Evolutionary conservation across 108 stramenopile species (phyloP).

Genomic region (Aurantiochytrium sp.): DNA sequence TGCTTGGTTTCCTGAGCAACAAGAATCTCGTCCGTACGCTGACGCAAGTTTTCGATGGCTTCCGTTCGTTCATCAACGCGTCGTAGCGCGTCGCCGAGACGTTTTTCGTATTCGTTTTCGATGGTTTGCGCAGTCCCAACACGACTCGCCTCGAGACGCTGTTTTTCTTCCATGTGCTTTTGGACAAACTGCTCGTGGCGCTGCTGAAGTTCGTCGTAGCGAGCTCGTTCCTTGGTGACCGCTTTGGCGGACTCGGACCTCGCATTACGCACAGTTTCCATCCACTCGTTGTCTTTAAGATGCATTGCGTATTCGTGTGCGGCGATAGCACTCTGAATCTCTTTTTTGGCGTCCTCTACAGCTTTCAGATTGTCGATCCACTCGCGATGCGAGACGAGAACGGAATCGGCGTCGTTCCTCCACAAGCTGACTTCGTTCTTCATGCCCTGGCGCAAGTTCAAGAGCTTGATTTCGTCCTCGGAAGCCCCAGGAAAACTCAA

Average conservation of each 20-base stretch:
- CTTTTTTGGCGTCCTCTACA: background rate
- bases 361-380: background rate
- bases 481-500: background rate
- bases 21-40: conserved; percentile 46
- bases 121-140: conserved; percentile 26
- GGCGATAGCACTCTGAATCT: background rate
- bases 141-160: background rate
- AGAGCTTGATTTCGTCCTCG: background rate
- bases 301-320: background rate
- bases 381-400: background rate
- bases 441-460: background rate
- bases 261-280: background rate
- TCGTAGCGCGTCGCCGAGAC: conserved; percentile 45
- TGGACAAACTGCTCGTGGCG: background rate
- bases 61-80: conserved; percentile 46
- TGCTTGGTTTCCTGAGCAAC: conserved; percentile 33
- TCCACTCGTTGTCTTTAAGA: background rate
- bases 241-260: background rate
- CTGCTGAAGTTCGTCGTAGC: conserved; percentile 15
- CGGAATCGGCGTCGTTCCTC: background rate
- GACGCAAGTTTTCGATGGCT: conserved; percentile 50
- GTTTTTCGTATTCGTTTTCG: conserved; percentile 58
- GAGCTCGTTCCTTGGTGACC: background rate
- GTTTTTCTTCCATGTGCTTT: background rate
- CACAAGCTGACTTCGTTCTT: background rate